phyloP scores from a whole-genome alignment of 2,329 filamentous ascomycete genomes.

The Botrytis sinoallii region DNA sequence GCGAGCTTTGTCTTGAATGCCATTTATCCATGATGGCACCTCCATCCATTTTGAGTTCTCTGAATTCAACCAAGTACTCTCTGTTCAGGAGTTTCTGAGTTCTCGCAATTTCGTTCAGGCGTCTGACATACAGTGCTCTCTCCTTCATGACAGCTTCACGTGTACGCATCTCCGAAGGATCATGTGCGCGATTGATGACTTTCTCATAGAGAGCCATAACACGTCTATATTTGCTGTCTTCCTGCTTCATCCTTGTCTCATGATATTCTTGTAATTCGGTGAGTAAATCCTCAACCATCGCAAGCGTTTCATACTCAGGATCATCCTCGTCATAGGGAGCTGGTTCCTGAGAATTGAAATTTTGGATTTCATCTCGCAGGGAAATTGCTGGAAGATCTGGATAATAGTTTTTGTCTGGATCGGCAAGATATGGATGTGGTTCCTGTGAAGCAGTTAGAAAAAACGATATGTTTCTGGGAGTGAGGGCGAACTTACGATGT shows the following conservation, averaged over 20 bases:
- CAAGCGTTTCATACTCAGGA: background rate
- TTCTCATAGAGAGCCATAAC: background rate
- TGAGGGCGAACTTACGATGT: background rate
- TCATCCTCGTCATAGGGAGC: background rate
- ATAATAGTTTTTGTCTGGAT: background rate
- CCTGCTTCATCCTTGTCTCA: background rate
- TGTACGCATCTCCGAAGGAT: too few species aligned
- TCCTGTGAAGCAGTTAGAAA: background rate
- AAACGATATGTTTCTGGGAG: accelerated
- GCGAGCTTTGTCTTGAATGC: background rate
- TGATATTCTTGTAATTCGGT: background rate
- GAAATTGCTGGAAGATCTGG: background rate
- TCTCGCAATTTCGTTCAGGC: background rate
- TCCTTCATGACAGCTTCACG: background rate
- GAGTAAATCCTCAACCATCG: background rate
- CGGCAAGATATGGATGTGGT: background rate
- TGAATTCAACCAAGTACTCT: background rate
- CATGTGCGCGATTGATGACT: background rate
- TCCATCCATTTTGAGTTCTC: background rate
- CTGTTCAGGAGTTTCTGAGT: background rate
- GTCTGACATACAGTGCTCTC: background rate
- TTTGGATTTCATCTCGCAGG: background rate
- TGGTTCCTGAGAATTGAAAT: background rate
- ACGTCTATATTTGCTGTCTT: background rate
- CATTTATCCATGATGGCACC: background rate